Conservation (phyloP, 129 eudicot species). For the Artemisia argyi region DNA sequence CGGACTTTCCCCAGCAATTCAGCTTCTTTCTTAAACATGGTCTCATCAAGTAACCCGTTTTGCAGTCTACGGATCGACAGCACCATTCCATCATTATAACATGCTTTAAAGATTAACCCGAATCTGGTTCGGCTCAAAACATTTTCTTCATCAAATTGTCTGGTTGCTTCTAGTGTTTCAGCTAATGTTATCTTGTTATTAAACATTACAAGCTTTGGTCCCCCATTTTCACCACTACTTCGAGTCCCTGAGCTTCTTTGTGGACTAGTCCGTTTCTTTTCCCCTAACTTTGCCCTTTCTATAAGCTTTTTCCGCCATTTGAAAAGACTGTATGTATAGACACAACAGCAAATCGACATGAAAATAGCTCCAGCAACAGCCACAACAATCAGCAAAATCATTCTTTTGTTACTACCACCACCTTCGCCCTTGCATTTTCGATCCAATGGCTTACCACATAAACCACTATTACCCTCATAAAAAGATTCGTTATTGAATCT, state of each 20-base stretch:
- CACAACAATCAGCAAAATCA: conserved; percentile 51
- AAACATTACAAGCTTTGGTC: conserved; percentile 90
- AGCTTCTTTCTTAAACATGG: conserved; percentile 68
- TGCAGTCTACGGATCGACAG: conserved; percentile 70
- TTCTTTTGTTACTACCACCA: conserved; percentile 31
- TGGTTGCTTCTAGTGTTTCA: conserved; percentile 83
- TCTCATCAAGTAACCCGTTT: conserved; percentile 52
- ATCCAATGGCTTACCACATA: conserved; percentile 75
- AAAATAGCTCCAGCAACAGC: conserved; percentile 55
- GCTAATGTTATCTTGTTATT: conserved; percentile 82
- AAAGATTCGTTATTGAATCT: conserved; percentile 48
- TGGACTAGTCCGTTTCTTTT: conserved; percentile 59
- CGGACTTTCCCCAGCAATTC: conserved; percentile 73
- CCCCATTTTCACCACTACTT: conserved; percentile 68
- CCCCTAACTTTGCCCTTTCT: conserved; percentile 48
- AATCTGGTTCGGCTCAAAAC: conserved; percentile 67
- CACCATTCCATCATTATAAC: conserved; percentile 87
- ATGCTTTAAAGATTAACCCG: conserved; percentile 78
- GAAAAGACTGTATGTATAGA: conserved; percentile 56
- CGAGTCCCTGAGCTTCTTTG: conserved; percentile 66
- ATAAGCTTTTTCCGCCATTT: conserved; percentile 69
- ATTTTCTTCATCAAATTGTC: conserved; percentile 85
- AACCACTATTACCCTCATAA: conserved; percentile 43
- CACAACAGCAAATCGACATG: conserved; percentile 58
- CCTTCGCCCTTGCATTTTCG: conserved; percentile 39